Evolutionary conservation across 345 rosid genomes (phyloP).

Genomic region (Sisymbrium irio): DNA sequence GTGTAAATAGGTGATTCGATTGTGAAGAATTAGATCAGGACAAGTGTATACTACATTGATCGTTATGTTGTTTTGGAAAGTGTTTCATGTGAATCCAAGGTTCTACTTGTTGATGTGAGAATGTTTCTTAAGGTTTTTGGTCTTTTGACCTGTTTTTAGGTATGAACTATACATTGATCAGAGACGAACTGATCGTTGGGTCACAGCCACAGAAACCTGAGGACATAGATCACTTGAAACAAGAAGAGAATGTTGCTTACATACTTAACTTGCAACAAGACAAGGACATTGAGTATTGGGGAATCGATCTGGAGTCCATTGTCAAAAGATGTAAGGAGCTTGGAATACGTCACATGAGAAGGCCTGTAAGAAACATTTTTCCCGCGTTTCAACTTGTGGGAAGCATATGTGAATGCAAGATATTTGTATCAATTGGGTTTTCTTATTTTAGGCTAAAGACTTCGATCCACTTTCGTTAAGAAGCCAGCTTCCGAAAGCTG

Average conservation of each 20-base stretch:
- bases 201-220: slow-evolving; percentile 89
- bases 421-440: not conserved
- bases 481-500: slow-evolving; percentile 72
- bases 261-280: slow-evolving; percentile 90
- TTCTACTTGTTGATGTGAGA: not conserved
- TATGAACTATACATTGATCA: slow-evolving; percentile 84
- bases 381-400: not conserved
- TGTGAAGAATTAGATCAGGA: not conserved
- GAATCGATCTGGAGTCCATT: slow-evolving; percentile 59
- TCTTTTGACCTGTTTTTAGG: slow-evolving; percentile 46
- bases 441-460: slow-evolving; percentile 61
- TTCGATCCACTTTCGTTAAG: slow-evolving; percentile 85
- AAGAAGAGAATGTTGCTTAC: slow-evolving; percentile 77
- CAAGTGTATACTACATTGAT: not conserved
- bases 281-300: slow-evolving; percentile 81
- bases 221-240: slow-evolving; percentile 74
- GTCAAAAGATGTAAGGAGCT: slow-evolving; percentile 49
- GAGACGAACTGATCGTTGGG: slow-evolving; percentile 75
- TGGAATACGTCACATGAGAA: slow-evolving; percentile 78
- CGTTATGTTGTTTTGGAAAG: not conserved
- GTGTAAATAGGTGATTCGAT: not conserved
- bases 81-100: not conserved
- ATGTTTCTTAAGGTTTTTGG: slow-evolving; percentile 11
- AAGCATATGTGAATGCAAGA: not conserved
- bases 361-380: slow-evolving; percentile 59